Evolutionary conservation across 1,284 basidiomycete genomes (phyloP).

Genomic region (Phaffia rhodozyma): DNA sequence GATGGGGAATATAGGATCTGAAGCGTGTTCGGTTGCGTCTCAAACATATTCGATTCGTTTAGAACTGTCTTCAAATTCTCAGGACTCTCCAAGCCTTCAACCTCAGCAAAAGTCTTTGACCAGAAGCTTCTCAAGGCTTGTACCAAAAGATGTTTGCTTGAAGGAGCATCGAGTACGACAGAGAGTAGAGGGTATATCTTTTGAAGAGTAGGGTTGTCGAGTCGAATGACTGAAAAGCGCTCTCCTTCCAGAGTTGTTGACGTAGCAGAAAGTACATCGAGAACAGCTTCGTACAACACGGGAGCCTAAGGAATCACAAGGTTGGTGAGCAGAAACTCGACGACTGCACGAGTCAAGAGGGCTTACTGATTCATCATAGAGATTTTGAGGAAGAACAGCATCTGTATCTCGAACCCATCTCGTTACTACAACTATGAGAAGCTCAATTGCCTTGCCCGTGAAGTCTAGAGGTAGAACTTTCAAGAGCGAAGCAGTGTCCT

Average conservation of each 20-base stretch:
- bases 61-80: conserved; percentile 20
- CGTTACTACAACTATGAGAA: background rate
- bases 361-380: background rate
- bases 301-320: background rate
- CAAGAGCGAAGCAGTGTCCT: conserved; percentile 1
- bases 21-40: no score
- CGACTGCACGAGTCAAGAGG: no score
- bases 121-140: conserved; percentile 29
- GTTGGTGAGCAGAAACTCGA: background rate
- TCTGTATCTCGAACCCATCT: conserved; percentile 7
- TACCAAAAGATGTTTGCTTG: background rate
- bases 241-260: conserved; percentile 4
- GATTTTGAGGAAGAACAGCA: background rate
- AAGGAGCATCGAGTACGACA: background rate
- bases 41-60: no score
- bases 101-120: conserved; percentile 23
- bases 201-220: background rate
- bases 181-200: background rate
- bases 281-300: conserved; percentile 8
- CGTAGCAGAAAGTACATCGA: conserved; percentile 1
- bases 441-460: background rate
- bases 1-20: no score
- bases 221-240: conserved; percentile 7
- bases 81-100: conserved; percentile 23
- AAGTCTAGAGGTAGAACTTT: conserved; percentile 12